phyloP scores from a whole-genome alignment of 2,329 filamentous ascomycete genomes.

The Curvularia spicifera region DNA sequence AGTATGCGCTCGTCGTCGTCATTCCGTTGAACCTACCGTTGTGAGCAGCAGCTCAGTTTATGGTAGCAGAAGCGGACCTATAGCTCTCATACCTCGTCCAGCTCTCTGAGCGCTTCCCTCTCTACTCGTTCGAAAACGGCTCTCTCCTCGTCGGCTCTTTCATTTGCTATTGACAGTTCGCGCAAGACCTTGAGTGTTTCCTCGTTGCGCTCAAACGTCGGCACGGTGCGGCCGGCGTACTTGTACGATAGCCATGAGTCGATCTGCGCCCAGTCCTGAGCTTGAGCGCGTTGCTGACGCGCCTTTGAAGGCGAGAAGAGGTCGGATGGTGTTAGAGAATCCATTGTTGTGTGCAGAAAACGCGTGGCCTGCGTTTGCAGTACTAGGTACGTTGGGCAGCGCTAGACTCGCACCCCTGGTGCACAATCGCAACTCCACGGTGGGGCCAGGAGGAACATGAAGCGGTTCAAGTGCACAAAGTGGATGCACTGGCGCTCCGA shows the following conservation, averaged over 20 bases:
- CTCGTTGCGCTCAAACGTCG: slow-evolving; percentile 83
- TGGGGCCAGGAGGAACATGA: slow-evolving; percentile 8
- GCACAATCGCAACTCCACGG: slow-evolving; percentile 4
- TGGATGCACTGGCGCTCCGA: slow-evolving; percentile 12
- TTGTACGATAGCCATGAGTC: slow-evolving; percentile 76
- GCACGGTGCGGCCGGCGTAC: slow-evolving; percentile 70
- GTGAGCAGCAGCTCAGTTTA: slow-evolving; percentile 18
- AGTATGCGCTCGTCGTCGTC: slow-evolving; percentile 36
- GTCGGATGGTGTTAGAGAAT: slow-evolving; percentile 50
- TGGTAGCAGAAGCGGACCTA: slow-evolving; percentile 19
- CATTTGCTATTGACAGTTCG: slow-evolving; percentile 75
- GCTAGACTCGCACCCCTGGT: slow-evolving; percentile 7
- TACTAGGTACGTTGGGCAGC: neutral
- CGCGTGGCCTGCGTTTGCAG: slow-evolving; percentile 4
- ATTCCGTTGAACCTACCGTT: slow-evolving; percentile 28
- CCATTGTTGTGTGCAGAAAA: slow-evolving; percentile 30
- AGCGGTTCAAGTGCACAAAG: slow-evolving; percentile 7
- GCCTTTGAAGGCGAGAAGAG: slow-evolving; percentile 68
- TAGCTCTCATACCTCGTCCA: slow-evolving; percentile 49
- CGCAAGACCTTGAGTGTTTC: slow-evolving; percentile 80
- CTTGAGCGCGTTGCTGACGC: slow-evolving; percentile 78
- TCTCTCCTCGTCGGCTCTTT: slow-evolving; percentile 75
- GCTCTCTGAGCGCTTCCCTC: slow-evolving; percentile 62
- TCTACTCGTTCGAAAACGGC: slow-evolving; percentile 65
- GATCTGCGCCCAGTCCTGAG: slow-evolving; percentile 90